phyloP scores from a whole-genome alignment of 139 green algal species.

The Gonium pectorale region DNA sequence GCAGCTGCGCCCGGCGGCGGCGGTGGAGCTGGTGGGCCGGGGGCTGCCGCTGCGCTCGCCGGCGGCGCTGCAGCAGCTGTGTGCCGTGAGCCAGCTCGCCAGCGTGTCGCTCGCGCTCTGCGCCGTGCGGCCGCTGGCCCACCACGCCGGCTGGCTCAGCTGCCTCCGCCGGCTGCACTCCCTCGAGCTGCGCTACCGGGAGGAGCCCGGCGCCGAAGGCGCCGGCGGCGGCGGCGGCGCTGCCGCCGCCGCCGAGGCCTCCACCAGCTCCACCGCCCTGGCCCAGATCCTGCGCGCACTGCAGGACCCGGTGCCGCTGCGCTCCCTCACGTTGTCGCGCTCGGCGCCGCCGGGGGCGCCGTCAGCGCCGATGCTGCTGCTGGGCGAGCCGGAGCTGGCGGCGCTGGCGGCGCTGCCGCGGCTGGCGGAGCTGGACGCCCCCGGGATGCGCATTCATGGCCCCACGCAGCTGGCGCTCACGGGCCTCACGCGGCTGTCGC shows the following conservation, averaged over 20 bases:
- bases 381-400: slow-evolving; percentile 37
- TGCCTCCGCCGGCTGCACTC: slow-evolving; percentile 31
- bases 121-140: slow-evolving; percentile 36
- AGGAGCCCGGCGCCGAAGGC: slow-evolving; percentile 13
- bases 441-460: slow-evolving; percentile 21
- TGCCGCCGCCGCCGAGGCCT: no score
- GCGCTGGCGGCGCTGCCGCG: slow-evolving; percentile 14
- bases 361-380: neutral
- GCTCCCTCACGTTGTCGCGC: slow-evolving; percentile 1
- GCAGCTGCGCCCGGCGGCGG: neutral
- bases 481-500: slow-evolving; percentile 10
- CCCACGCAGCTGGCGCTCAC: neutral
- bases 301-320: slow-evolving; percentile 21
- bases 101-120: slow-evolving; percentile 9
- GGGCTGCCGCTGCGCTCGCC: slow-evolving; percentile 33
- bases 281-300: slow-evolving; percentile 33
- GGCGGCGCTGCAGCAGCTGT: slow-evolving; percentile 19
- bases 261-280: no score
- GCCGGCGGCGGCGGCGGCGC: neutral
- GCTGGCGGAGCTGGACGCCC: neutral
- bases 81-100: slow-evolving; percentile 7
- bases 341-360: neutral
- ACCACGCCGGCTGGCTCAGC: slow-evolving; percentile 36
- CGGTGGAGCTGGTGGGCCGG: slow-evolving; percentile 17
- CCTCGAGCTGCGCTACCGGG: slow-evolving; percentile 40